phyloP scores from a whole-genome alignment of 2,329 filamentous ascomycete genomes.

The Huntiella bhutanensis region DNA sequence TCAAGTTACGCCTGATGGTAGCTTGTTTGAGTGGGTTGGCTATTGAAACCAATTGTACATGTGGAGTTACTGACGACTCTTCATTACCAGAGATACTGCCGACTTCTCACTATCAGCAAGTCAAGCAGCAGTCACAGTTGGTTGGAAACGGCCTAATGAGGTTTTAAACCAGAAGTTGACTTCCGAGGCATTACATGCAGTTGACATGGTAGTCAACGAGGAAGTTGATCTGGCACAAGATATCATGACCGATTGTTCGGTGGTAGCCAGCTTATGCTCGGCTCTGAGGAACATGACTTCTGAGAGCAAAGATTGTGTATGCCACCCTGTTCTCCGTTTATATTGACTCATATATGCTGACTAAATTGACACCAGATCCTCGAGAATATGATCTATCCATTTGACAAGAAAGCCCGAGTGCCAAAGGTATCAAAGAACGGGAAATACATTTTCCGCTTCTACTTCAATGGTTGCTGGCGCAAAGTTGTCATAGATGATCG shows the following conservation, averaged over 20 bases:
- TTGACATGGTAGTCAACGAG: constrained; percentile 42
- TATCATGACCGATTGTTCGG: constrained; percentile 87
- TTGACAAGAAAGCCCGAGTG: constrained; percentile 34
- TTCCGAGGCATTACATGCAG: constrained; percentile 18
- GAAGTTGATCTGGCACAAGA: constrained; percentile 82
- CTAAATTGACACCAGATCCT: constrained; percentile 35
- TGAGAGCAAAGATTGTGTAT: constrained; percentile 44
- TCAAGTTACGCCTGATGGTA: constrained; percentile 24
- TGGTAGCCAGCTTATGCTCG: constrained; percentile 86
- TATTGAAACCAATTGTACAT: constrained; percentile 13
- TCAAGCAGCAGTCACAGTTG: constrained; percentile 58
- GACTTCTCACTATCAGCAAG: constrained; percentile 43
- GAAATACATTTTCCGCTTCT: constrained; percentile 79
- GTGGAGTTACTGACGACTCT: neutral
- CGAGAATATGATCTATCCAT: constrained; percentile 56
- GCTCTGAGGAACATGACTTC: constrained; percentile 50
- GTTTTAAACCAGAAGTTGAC: constrained; percentile 6
- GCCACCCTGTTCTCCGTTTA: constrained; percentile 12
- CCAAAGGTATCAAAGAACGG: constrained; percentile 57
- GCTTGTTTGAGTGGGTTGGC: constrained; percentile 41
- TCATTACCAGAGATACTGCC: neutral
- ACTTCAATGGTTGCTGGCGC: constrained; percentile 88
- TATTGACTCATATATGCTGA: neutral
- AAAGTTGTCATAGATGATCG: constrained; percentile 78
- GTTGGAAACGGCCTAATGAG: constrained; percentile 63